Evolutionary conservation across 2,329 filamentous ascomycete species (phyloP).

Genomic region (Triangularia setosa): DNA sequence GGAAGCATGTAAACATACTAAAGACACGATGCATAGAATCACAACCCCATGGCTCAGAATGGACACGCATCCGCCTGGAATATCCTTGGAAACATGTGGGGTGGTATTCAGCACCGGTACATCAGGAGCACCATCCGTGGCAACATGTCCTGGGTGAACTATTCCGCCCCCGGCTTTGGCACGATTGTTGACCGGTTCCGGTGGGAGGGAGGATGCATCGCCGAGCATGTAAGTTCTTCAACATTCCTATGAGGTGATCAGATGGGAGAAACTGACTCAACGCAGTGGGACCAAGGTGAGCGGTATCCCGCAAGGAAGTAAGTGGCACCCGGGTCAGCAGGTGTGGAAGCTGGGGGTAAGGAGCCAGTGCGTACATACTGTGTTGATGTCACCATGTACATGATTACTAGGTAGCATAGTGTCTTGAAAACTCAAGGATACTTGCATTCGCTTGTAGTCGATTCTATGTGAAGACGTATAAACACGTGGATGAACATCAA

Average conservation of each 20-base stretch:
- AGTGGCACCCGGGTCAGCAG: background rate
- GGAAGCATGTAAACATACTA: background rate
- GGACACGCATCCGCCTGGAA: conserved; percentile 16
- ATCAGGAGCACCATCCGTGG: conserved; percentile 14
- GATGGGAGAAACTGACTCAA: background rate
- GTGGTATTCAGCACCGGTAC: conserved; percentile 1
- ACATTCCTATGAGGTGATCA: no score
- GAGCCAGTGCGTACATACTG: background rate
- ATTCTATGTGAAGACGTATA: background rate
- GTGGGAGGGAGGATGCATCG: conserved; percentile 20
- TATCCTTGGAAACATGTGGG: conserved; percentile 16
- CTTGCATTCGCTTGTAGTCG: background rate
- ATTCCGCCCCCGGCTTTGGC: conserved; percentile 7
- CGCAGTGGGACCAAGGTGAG: conserved; percentile 20
- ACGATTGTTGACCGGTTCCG: conserved; percentile 20
- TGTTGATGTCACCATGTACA: background rate
- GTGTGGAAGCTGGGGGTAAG: no score
- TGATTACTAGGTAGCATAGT: background rate
- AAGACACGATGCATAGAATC: conserved; percentile 10
- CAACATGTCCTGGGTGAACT: conserved; percentile 22
- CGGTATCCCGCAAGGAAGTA: conserved; percentile 7
- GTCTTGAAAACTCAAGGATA: no score
- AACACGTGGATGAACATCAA: background rate
- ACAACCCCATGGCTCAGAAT: conserved; percentile 18
- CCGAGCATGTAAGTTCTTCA: conserved; percentile 15